These are phyloP conservation scores for Penicillium hesseltinei DNA, from an alignment of 2,329 filamentous ascomycete species.

Conservation along the genomic window DNA sequence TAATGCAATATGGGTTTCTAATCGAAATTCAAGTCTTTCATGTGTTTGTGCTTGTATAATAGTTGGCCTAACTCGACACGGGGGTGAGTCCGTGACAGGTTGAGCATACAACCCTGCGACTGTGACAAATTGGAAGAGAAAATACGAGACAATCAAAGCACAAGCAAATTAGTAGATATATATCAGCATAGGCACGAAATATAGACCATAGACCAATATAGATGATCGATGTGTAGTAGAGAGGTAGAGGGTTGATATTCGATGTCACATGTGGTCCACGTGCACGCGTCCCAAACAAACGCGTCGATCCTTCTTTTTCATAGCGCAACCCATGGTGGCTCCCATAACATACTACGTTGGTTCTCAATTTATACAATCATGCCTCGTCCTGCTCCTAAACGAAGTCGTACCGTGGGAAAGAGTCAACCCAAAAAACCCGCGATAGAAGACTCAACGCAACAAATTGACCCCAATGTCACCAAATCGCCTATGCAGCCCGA, in stretches of 20 bases:
- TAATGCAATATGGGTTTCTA: neutral
- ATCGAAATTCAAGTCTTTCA: neutral
- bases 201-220: neutral
- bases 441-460: conserved; percentile 2
- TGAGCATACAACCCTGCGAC: neutral
- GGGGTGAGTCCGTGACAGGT: neutral
- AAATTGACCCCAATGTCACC: conserved; percentile 10
- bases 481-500: conserved; percentile 16
- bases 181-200: neutral
- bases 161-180: neutral
- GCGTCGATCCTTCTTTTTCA: conserved; percentile 6
- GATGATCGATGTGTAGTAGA: no score
- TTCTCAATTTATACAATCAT: conserved; percentile 5
- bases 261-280: conserved; percentile 13
- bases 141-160: neutral
- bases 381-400: conserved; percentile 26
- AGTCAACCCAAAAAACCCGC: conserved; percentile 2
- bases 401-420: conserved; percentile 19
- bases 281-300: conserved; percentile 20
- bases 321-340: neutral
- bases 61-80: neutral
- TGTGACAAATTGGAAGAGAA: neutral
- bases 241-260: no score
- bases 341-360: neutral
- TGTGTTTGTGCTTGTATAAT: conserved; percentile 1